Base-by-base conservation (phyloP, 2,329 filamentous ascomycete species). In the Byssothecium circinans region DNA sequence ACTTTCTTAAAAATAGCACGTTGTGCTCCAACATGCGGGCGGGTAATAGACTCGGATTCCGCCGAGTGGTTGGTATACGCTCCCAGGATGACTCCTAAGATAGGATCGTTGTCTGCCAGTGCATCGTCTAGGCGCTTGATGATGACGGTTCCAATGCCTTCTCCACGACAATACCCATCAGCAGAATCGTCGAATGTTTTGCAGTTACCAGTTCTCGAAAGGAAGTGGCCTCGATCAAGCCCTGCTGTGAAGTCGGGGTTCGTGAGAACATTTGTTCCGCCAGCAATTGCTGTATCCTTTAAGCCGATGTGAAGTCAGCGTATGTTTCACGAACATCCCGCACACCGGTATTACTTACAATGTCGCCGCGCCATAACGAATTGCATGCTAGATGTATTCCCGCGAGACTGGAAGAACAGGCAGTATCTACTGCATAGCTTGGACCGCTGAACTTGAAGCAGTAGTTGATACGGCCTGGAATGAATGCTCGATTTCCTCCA, bases 401-500 rank as follows among this genome's bases (percentile, higher is more conserved):
- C 0, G 58, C 52, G 1, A 64, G 30, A 10, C 49, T 56, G 3
- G 45, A 51, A 11, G 33, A 38, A 25, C 51, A 54, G n/a, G 48
- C 47, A 7, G 47, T 50, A 27, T 54, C 51, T 14, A 49, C 25
- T 2, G 22, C 32, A 18, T 40, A 50, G 23, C 45, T 53, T 2
- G 61, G 61, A 0, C 62, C 62, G 14, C 40, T 47, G 32, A 62
- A 63, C 10, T 57, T 57, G 44, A 62, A 62, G 29, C 43, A 38
- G 0, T 60, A 64, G 44, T 76, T 77, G 49, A 78, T 72, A 4
- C 80, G 73, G 0, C 79, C 80, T 0, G 75, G 74, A 0, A 69
- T 74, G 43, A 82, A 83, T 0, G 78, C 80, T 15, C 80, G 69
- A 12, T 70, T 68, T 19, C 73, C 74, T 15, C 78, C 79, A 0